Conservation (phyloP, 805 yeast species). For the Candida khao-thaluensis region DNA sequence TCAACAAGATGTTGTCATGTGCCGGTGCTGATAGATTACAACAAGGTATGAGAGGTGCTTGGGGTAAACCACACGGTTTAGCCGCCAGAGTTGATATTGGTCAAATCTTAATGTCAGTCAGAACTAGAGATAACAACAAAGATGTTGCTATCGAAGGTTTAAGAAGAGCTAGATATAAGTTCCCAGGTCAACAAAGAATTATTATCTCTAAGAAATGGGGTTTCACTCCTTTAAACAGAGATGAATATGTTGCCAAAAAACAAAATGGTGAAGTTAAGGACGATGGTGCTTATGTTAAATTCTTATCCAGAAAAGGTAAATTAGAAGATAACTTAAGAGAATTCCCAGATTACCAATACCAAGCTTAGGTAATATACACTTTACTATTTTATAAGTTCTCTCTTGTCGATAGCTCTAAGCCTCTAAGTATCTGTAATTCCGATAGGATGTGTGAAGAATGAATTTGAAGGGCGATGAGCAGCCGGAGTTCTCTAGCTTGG, state of each 20-base stretch:
- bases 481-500: no score
- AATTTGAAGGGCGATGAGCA: no score
- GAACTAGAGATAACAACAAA: slow-evolving; percentile 98
- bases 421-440: no score
- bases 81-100: slow-evolving; percentile 99
- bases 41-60: slow-evolving; percentile 99
- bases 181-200: slow-evolving; percentile 99
- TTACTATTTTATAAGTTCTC: not conserved
- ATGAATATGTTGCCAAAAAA: slow-evolving; percentile 90
- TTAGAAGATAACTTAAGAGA: slow-evolving; percentile 86
- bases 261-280: slow-evolving; percentile 98
- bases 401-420: no score
- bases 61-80: slow-evolving; percentile 99
- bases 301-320: slow-evolving; percentile 95
- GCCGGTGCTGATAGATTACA: slow-evolving; percentile 99
- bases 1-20: slow-evolving; percentile 99
- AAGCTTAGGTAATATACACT: slow-evolving; percentile 27
- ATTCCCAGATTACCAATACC: slow-evolving; percentile 84
- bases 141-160: slow-evolving; percentile 97
- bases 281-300: slow-evolving; percentile 99
- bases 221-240: slow-evolving; percentile 99
- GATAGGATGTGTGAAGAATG: no score
- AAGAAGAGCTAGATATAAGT: slow-evolving; percentile 99
- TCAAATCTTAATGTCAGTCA: slow-evolving; percentile 95
- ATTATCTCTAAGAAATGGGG: slow-evolving; percentile 99